Evolutionary conservation across 83 land plant genomes (phyloP).

Genomic region (Picea mariana): DNA sequence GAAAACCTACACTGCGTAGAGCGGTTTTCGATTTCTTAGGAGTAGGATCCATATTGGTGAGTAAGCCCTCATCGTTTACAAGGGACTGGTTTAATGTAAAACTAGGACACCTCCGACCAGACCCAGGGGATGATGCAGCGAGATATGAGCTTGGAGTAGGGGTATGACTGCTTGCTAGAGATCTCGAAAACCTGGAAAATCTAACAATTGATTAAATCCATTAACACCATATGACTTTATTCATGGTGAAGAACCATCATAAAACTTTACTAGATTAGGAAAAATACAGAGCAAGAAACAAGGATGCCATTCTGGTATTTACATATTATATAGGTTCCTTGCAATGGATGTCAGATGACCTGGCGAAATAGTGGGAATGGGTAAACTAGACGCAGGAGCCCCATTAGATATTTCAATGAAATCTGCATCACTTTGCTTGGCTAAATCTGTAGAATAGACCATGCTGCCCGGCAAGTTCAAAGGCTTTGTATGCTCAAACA

Average conservation of each 20-base stretch:
- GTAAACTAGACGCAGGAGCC: not conserved
- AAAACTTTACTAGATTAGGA: not conserved
- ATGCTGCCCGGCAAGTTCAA: not conserved
- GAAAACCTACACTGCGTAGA: conserved; percentile 4
- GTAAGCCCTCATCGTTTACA: conserved; percentile 1
- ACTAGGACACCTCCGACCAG: conserved; percentile 1
- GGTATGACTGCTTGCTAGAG: conserved; percentile 41
- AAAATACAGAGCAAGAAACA: not conserved
- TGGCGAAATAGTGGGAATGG: not conserved
- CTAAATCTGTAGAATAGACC: not conserved
- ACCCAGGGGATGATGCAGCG: not conserved
- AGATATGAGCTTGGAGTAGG: conserved; percentile 35
- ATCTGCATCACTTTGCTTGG: not conserved
- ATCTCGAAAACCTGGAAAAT: conserved; percentile 50
- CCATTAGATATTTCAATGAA: not conserved
- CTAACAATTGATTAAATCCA: no score
- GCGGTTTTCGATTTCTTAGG: conserved; percentile 20
- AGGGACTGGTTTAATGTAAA: not conserved
- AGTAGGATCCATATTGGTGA: conserved; percentile 1
- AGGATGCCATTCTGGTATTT: not conserved
- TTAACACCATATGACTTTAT: no score
- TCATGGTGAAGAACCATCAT: no score
- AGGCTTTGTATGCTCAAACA: not conserved
- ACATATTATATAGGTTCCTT: conserved; percentile 21
- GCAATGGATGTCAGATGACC: not conserved